Percentiles rank a stretch among this genome's conserved stretches.
Evolutionary conservation across 192 early-diverging fungal species (phyloP).

Genomic region (Gigaspora rosea): DNA sequence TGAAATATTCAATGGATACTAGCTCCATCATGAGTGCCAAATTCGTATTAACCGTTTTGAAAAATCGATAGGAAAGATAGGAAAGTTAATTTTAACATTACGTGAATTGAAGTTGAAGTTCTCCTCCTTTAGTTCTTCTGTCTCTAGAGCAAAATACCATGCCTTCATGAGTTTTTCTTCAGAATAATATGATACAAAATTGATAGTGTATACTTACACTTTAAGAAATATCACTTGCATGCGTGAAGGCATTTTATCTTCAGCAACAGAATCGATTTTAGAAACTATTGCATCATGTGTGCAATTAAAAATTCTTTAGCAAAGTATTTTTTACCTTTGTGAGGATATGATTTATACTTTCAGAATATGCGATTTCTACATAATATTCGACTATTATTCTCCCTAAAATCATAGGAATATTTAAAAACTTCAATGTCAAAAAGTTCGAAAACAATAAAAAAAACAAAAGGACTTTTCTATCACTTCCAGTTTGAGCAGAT

Average conservation of each 20-base stretch:
- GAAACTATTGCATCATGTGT: background rate
- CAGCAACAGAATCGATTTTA: conserved; percentile 12
- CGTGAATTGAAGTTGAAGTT: background rate
- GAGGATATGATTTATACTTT: conserved; percentile 8
- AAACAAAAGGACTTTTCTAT: background rate
- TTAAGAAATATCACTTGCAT: conserved; percentile 10
- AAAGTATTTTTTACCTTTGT: background rate
- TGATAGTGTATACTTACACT: background rate
- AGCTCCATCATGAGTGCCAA: conserved; percentile 5
- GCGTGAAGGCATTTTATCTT: background rate
- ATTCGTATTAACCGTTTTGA: background rate
- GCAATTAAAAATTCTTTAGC: background rate
- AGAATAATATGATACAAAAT: background rate
- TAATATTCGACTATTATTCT: background rate
- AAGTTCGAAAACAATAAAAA: background rate
- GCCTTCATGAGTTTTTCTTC: conserved; percentile 24
- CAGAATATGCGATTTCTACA: conserved; percentile 21
- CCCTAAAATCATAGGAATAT: background rate
- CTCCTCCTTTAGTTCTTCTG: background rate
- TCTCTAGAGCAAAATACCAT: conserved; percentile 8
- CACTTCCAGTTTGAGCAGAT: no score
- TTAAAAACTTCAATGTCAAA: background rate
- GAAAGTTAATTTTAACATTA: background rate
- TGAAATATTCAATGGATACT: conserved; percentile 1
- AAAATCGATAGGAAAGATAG: conserved; percentile 24